Base-by-base conservation (phyloP, 139 green algal species). In the Coelastrella sp. region DNA sequence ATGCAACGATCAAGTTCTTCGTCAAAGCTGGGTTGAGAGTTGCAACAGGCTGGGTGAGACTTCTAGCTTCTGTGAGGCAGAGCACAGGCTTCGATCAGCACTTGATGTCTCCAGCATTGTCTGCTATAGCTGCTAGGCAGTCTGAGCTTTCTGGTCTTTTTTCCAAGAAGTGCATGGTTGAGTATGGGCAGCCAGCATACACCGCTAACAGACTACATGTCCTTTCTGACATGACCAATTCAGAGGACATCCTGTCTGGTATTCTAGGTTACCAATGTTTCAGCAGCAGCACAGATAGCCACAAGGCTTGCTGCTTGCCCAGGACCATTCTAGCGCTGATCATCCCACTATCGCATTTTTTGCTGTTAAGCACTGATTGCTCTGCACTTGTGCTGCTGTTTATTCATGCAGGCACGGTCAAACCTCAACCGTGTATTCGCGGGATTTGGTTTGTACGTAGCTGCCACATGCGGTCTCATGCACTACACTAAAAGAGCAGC, bases 1-100 rank as follows among this genome's bases (percentile, higher is more conserved):
- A 48, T 2, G 78, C 78, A 6, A 74, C 59, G 2, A 76, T 84
- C 40, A 84, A 84, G 78, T 84, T 84, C 78, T 57, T 84, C 25
- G 25, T 62, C 0, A 74, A 51, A 43, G 78, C 78, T 2, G 57
- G 30, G 21, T 27, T 32, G 11, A 17, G 60, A 1, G 62, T 84
- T 25, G 59, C 40, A 25, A 84, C 62, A 37, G 30, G n/a, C 27
- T 84, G 78, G 78, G 78, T 84, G 78, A 62, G 78, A 41, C 25
- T 2, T 62, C 34, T 50, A 11, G 17, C 35, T 32, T 5, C 66
- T 5, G 1, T 50, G 66, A 8, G 27, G 11, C 2, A n/a, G 68
- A 21, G 9, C 35, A 5, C 9, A 74, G 32, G 66, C 4, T 51
- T 15, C 3, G 4, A 40, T 5, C 34, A 30, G 66, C 35, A 74